Base-by-base conservation (phyloP, 2,329 filamentous ascomycete genomes). In the Sphaerostilbella broomeana region DNA sequence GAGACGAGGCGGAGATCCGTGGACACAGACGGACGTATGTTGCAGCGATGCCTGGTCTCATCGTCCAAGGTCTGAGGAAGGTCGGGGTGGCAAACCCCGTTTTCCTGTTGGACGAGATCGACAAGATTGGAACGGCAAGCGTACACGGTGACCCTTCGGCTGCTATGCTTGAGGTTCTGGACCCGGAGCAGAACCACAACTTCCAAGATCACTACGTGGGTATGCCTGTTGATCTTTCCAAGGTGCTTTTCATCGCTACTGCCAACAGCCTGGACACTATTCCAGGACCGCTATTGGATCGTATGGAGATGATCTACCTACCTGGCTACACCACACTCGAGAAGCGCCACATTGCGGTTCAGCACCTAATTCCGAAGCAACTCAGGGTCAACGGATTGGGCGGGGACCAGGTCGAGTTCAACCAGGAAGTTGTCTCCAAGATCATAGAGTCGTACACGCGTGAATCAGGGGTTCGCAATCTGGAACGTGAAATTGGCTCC, bases 141-240 rank as follows among this genome's bases (percentile, higher is more conserved):
- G 84, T 92, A 60, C 89, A 98, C 51, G 92, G 92, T 27, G 92
- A 98, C 55, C 92, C 92, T 4, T 94, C 87, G 15, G 92, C 92
- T 16, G 92, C 92, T 7, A 95, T 98, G 90, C 79, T 98, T 11
- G 92, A 98, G 62, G 92, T 98, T 9, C 72, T 98, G 31, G 92
- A 98, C 56, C 92, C 92, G 1, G 92, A 98, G 61, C 92, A 98
- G 65, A 98, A 98, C 57, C 77, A 94, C 62, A 84, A 79, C 8
- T 98, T 98, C 64, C 86, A 81, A 20, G 92, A 98, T 57, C 92
- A 98, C 64, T 98, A 97, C 60, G 79, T 98, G 59, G 89, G 89
- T 54, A 88, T 95, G 47, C 90, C 92, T 0, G 86, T 97, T 49
- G 92, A 98, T 58, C 73, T 98, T 15, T 94, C 87, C 66, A 95